phyloP scores from a whole-genome alignment of 2,329 filamentous ascomycete genomes.

The Domatiomyces catenatus region DNA sequence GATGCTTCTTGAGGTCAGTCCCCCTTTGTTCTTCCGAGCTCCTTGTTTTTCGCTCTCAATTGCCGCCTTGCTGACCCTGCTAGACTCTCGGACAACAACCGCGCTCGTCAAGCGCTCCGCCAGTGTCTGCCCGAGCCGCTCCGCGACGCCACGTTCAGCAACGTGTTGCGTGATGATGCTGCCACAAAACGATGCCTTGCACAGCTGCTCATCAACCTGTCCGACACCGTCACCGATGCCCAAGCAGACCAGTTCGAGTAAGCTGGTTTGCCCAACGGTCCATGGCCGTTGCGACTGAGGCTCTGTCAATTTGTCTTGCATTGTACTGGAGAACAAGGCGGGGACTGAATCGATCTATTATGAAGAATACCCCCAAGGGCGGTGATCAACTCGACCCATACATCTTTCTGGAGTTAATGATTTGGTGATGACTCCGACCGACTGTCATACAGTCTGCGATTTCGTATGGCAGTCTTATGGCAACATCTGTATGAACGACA shows the following conservation, averaged over 20 bases:
- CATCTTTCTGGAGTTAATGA: background rate
- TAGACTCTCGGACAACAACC: slow-evolving; percentile 88
- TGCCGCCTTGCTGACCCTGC: background rate
- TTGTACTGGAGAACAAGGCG: background rate
- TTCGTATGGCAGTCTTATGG: background rate
- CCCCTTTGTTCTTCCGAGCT: background rate
- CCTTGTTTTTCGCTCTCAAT: background rate
- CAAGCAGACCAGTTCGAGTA: slow-evolving; percentile 16
- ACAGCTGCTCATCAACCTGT: slow-evolving; percentile 92
- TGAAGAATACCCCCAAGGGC: background rate
- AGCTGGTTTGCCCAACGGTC: background rate
- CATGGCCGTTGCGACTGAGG: background rate
- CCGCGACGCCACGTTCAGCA: slow-evolving; percentile 93
- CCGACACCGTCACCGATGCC: slow-evolving; percentile 59
- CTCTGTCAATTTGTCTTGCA: background rate
- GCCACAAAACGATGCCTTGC: slow-evolving; percentile 94
- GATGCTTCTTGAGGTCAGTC: slow-evolving; percentile 81
- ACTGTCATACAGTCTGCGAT: background rate
- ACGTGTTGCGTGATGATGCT: slow-evolving; percentile 88
- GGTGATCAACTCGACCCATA: background rate
- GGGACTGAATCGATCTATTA: background rate
- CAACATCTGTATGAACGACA: background rate
- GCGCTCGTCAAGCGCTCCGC: slow-evolving; percentile 81
- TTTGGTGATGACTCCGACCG: background rate
- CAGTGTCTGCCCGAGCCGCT: slow-evolving; percentile 97